Evolutionary conservation across 345 rosid genomes (phyloP).

Genomic region (Eucalyptus polybractea): DNA sequence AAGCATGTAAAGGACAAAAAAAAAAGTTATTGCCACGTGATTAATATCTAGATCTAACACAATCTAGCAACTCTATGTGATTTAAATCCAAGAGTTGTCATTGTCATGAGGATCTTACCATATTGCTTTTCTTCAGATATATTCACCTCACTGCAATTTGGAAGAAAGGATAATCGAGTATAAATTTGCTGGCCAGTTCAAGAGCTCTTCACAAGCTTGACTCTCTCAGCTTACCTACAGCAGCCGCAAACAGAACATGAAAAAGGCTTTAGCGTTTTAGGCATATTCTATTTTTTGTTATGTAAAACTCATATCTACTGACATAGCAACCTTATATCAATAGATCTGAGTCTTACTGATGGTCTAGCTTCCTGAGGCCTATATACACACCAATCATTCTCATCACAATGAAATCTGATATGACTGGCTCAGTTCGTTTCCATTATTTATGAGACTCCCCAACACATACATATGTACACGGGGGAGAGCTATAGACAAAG

Average conservation of each 20-base stretch:
- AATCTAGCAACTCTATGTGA: no score
- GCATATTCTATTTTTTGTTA: fast-evolving
- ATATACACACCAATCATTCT: not conserved
- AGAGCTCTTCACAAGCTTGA: not conserved
- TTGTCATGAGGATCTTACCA: no score
- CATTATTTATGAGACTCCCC: not conserved
- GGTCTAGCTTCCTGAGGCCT: not conserved
- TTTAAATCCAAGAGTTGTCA: no score
- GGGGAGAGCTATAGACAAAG: not conserved
- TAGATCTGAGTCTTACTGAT: not conserved
- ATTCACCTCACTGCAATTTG: not conserved
- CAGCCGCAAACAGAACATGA: no score
- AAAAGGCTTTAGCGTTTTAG: not conserved
- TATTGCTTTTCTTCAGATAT: no score
- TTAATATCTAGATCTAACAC: no score
- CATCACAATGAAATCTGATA: not conserved
- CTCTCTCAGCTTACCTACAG: not conserved
- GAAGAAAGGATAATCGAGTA: not conserved
- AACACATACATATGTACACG: not conserved
- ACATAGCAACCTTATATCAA: not conserved
- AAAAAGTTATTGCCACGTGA: no score
- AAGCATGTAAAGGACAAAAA: no score
- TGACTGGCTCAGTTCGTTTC: not conserved
- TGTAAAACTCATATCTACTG: not conserved
- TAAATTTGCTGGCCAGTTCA: not conserved